These are phyloP conservation scores for Lepidopterella palustris DNA, from an alignment of 495 filamentous ascomycete species.

Conservation along the genomic window DNA sequence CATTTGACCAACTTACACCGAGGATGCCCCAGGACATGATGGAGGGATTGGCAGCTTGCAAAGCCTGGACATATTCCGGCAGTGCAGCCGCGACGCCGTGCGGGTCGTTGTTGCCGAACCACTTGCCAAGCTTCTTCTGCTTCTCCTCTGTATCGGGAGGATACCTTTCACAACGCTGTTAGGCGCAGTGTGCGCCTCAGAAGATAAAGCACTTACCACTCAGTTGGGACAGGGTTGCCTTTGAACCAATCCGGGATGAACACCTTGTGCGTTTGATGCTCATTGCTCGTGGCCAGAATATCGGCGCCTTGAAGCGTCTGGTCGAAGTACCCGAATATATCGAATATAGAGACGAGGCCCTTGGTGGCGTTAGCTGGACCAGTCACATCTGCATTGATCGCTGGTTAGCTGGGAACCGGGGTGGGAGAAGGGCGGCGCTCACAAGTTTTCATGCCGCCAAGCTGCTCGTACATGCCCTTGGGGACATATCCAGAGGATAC, in stretches of 20 bases:
- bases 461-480: not conserved
- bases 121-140: constrained; percentile 65
- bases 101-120: constrained; percentile 68
- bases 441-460: constrained; percentile 25
- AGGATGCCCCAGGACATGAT: constrained; percentile 72
- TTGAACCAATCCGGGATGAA: constrained; percentile 15
- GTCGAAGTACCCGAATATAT: constrained; percentile 44
- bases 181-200: too few species aligned
- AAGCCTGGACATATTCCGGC: constrained; percentile 51
- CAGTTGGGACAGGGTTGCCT: constrained; percentile 2
- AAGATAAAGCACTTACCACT: too few species aligned
- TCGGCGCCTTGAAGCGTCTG: constrained; percentile 50
- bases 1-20: constrained; percentile 88
- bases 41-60: constrained; percentile 44
- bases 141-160: constrained; percentile 42
- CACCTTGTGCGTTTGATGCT: not conserved
- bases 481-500: constrained; percentile 30
- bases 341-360: constrained; percentile 44
- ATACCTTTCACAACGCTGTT: constrained; percentile 2
- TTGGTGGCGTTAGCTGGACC: constrained; percentile 32
- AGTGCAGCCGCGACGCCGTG: constrained; percentile 56
- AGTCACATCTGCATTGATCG: too few species aligned
- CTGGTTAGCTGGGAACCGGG: too few species aligned
- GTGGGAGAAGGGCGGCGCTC: too few species aligned
- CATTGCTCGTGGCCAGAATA: constrained; percentile 31